Base-by-base conservation (phyloP, 805 yeast species). In the Isabelozyma heimii region DNA sequence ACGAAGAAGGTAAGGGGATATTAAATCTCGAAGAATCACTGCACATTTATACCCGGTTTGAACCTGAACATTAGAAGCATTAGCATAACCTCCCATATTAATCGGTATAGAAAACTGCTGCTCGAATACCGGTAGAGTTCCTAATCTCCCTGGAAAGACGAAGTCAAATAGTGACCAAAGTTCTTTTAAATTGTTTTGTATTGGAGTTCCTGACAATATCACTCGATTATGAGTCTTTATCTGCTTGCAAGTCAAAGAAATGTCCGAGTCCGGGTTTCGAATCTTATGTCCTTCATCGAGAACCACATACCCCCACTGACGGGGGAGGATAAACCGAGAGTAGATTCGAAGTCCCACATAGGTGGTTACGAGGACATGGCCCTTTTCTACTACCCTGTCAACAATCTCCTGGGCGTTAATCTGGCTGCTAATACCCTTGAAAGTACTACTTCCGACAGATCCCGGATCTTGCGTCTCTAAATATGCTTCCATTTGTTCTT, bases 11-110 rank as follows among this genome's bases (percentile, higher is more conserved):
- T 91, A 94, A 0, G 99, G 99, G 3, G 96, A 83, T 9, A 94
- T 89, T 55, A 92, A 68, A 58, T 94, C 96, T 45, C 96, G 75
- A 46, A 94, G 70, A 2, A 92, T 85, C 4, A 91, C 94, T 0
- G 99, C 99, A 71, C 98, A 94, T 63, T 90, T 90, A 62, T 89
- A 91, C 1, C 97, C 97, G 1, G 97, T 85, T 62, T 92, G 97
- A 0, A 94, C 98, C 63, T 94, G 97, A 3, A 94, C 81, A 63
- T 94, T 94, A 1, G 95, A 84, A 0, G 99, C 98, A 70, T 92
- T 94, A 1, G 99, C 97, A 68, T 94, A 94, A 0, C 99, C 99
- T n/a, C 99, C 99, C 63, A 89, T 78, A 60, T 91, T 92, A 42
- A 94, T 94, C 0, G 99, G 99, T 5, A 85, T 75, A 2, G 96